A percentile compares a stretch with the other conserved stretches of the same genome.
Evolutionary conservation across 148 eudicot species (phyloP).

Genomic region (Vaccinium macrocarpon): DNA sequence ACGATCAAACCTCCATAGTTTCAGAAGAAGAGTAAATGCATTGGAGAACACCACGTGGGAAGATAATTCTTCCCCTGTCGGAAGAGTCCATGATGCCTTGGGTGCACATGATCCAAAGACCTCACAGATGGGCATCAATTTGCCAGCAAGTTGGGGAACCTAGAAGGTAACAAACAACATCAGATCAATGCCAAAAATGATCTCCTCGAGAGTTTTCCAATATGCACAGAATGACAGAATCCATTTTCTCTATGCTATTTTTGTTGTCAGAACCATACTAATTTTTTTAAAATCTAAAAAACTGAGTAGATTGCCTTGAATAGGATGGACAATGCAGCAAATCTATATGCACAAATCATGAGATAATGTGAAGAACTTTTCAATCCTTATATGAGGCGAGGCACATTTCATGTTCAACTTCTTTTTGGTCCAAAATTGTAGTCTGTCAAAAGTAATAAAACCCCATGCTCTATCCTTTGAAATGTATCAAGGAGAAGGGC

Average conservation of each 20-base stretch:
- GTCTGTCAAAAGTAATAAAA: not conserved
- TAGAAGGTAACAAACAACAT: conserved; percentile 28
- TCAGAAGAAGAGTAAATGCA: conserved; percentile 87
- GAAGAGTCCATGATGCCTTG: conserved; percentile 56
- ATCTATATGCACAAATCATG: not conserved
- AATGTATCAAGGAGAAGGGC: not conserved
- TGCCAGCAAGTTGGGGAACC: conserved; percentile 98
- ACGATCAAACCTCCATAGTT: conserved; percentile 88
- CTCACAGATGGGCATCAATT: conserved; percentile 95
- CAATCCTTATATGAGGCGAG: not conserved
- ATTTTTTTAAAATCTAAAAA: not conserved
- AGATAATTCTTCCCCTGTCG: conserved; percentile 71
- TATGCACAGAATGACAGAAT: not conserved
- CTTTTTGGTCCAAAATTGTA: not conserved
- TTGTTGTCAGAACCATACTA: too few relatives aligned
- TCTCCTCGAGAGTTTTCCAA: not conserved
- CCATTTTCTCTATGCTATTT: not conserved
- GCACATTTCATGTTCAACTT: not conserved
- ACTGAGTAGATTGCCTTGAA: not conserved
- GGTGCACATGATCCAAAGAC: conserved; percentile 86
- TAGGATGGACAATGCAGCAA: not conserved
- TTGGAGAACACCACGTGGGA: conserved; percentile 81
- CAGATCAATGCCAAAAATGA: conserved; percentile 9
- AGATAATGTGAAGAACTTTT: not conserved
- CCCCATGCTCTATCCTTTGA: not conserved